phyloP scores from a whole-genome alignment of 495 filamentous ascomycete species.

The Penicillium paradoxum region DNA sequence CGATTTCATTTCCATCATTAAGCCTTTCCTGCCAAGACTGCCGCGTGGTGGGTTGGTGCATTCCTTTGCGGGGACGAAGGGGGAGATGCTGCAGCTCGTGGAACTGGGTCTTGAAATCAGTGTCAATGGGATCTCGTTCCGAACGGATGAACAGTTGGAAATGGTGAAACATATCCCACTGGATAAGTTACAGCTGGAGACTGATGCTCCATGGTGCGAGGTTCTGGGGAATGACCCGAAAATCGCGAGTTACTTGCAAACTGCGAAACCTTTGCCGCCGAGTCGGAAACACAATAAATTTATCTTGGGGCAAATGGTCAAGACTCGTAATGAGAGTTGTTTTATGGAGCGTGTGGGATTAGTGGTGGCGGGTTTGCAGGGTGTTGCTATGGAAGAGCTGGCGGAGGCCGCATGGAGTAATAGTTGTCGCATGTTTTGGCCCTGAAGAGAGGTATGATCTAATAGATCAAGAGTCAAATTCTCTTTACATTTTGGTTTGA shows the following conservation, averaged over 20 bases:
- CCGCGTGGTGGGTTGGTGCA: conserved; percentile 27
- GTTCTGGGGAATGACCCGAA: conserved; percentile 17
- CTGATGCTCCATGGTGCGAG: conserved; percentile 34
- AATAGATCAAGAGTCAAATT: no score
- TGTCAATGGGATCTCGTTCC: conserved; percentile 28
- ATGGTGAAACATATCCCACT: conserved; percentile 28
- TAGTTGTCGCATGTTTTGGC: conserved; percentile 29
- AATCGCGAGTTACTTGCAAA: conserved; percentile 16
- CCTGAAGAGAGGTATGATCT: conserved; percentile 1
- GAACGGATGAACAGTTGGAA: conserved; percentile 22
- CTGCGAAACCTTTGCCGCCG: conserved; percentile 15
- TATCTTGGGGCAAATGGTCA: conserved; percentile 27
- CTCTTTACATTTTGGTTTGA: no score
- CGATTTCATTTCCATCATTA: conserved; percentile 27
- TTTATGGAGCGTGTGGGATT: conserved; percentile 26
- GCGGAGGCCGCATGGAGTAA: conserved; percentile 27
- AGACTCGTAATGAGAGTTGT: conserved; percentile 31
- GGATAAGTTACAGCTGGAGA: conserved; percentile 28
- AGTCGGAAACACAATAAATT: conserved; percentile 28
- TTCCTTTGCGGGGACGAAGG: conserved; percentile 26
- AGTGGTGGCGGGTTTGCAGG: conserved; percentile 30
- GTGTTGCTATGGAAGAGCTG: conserved; percentile 21
- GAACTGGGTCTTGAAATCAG: conserved; percentile 28
- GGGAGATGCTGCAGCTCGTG: conserved; percentile 24
- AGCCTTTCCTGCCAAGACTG: conserved; percentile 16